These are phyloP conservation scores for Xerocomus minutiporus DNA, from an alignment of 1,284 basidiomycete genomes.

Conservation along the genomic window DNA sequence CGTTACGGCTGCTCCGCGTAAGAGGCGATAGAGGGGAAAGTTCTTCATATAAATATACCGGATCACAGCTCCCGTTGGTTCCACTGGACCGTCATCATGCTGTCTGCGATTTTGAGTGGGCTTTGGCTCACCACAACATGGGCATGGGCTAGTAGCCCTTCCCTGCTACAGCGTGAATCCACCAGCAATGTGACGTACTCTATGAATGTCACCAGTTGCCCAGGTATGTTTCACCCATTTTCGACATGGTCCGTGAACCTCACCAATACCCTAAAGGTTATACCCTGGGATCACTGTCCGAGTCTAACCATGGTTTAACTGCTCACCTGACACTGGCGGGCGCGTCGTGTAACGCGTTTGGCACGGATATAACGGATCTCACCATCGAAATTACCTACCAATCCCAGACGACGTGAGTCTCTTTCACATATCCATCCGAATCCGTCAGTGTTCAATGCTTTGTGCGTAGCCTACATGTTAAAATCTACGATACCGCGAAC, in stretches of 20 bases:
- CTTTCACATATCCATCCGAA: background rate
- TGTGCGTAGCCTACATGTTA: conserved; percentile 60
- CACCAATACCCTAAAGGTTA: conserved; percentile 42
- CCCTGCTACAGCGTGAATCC: conserved; percentile 8
- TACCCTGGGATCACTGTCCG: conserved; percentile 40
- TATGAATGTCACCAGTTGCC: conserved; percentile 28
- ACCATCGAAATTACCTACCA: conserved; percentile 69
- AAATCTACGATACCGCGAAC: conserved; percentile 65
- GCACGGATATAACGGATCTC: conserved; percentile 58
- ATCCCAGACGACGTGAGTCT: conserved; percentile 44
- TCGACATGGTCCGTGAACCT: conserved; percentile 17
- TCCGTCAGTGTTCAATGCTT: background rate
- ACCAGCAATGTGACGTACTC: conserved; percentile 12
- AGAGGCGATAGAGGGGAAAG: background rate
- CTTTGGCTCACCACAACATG: conserved; percentile 18
- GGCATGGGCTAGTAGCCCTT: conserved; percentile 6
- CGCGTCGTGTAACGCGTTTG: conserved; percentile 66
- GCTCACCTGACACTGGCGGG: conserved; percentile 59
- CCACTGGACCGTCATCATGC: conserved; percentile 4
- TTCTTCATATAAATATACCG: conserved; percentile 11
- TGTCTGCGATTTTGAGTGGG: conserved; percentile 19
- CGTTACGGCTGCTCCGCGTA: too few species aligned
- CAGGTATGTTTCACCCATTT: conserved; percentile 19
- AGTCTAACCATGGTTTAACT: conserved; percentile 48
- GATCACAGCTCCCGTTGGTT: background rate